These are phyloP conservation scores for Cyclostephanos tholiformis DNA, from an alignment of 108 stramenopile genomes.

Conservation along the genomic window DNA sequence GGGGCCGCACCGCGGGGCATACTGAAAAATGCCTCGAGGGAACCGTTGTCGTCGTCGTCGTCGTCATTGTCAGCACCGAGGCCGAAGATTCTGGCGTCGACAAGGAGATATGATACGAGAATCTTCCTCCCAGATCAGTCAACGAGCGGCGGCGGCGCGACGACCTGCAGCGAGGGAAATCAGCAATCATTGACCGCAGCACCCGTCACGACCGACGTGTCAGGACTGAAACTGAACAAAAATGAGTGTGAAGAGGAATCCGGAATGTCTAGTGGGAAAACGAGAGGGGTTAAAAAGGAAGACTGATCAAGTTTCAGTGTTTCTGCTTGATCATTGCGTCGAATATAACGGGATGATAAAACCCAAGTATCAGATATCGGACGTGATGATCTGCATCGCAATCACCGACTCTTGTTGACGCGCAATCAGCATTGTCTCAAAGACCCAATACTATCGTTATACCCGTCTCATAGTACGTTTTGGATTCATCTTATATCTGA, in stretches of 20 bases:
- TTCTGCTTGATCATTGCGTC: neutral
- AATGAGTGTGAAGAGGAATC: neutral
- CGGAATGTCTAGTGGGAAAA: neutral
- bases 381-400: too few relatives aligned
- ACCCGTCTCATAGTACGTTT: too few relatives aligned
- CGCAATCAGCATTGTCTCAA: too few relatives aligned
- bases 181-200: neutral
- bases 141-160: neutral
- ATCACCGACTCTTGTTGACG: too few relatives aligned
- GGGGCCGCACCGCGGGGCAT: neutral
- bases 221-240: neutral
- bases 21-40: neutral
- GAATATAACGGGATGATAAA: neutral
- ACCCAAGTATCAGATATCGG: neutral
- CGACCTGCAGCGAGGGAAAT: neutral
- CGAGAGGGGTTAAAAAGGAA: constrained; percentile 1
- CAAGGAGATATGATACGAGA: too few relatives aligned
- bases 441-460: too few relatives aligned
- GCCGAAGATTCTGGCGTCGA: too few relatives aligned
- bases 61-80: too few relatives aligned
- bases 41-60: neutral
- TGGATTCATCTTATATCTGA: too few relatives aligned
- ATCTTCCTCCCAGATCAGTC: neutral
- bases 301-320: neutral
- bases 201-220: neutral